Evolutionary conservation across 2,329 filamentous ascomycete genomes (phyloP).

Genomic region (Allantophomopsis cytisporea): DNA sequence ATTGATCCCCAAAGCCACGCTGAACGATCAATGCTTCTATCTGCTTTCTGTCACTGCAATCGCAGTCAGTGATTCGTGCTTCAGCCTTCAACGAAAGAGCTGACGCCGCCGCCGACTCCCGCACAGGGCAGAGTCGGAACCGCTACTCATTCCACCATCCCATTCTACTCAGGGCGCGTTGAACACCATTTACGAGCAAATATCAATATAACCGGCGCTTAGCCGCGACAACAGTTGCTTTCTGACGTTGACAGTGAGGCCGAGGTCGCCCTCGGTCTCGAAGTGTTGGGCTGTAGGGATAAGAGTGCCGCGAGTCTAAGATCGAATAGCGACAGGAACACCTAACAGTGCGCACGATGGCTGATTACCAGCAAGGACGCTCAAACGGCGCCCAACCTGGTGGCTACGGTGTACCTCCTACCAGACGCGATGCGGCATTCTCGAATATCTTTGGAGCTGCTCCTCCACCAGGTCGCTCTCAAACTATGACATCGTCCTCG

Average conservation of each 20-base stretch:
- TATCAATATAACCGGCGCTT: too few species aligned
- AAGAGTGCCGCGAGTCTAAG: too few species aligned
- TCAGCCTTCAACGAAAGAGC: neutral
- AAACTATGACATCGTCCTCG: constrained; percentile 83
- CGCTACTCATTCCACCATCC: neutral
- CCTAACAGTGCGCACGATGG: constrained; percentile 22
- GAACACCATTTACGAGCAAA: too few species aligned
- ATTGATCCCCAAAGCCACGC: constrained; percentile 4
- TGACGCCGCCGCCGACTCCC: neutral
- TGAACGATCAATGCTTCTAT: constrained; percentile 10
- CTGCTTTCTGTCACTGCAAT: constrained; percentile 1
- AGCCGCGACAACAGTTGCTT: too few species aligned
- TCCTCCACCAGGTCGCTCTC: constrained; percentile 77
- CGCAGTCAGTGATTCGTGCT: constrained; percentile 1
- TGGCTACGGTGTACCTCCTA: constrained; percentile 29
- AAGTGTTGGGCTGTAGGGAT: constrained; percentile 3
- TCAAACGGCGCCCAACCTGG: constrained; percentile 32
- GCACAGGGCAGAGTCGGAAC: neutral
- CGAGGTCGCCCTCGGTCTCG: constrained; percentile 13
- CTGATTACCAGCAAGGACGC: constrained; percentile 48
- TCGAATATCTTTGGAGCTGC: constrained; percentile 88
- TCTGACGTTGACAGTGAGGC: constrained; percentile 8
- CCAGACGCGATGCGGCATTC: constrained; percentile 87
- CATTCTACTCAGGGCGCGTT: too few species aligned
- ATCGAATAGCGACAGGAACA: too few species aligned